Evolutionary conservation across 2,329 filamentous ascomycete species (phyloP), one percentile per base, ranked within the genome.

Genomic region (Ceratocystis diversiconidia): DNA sequence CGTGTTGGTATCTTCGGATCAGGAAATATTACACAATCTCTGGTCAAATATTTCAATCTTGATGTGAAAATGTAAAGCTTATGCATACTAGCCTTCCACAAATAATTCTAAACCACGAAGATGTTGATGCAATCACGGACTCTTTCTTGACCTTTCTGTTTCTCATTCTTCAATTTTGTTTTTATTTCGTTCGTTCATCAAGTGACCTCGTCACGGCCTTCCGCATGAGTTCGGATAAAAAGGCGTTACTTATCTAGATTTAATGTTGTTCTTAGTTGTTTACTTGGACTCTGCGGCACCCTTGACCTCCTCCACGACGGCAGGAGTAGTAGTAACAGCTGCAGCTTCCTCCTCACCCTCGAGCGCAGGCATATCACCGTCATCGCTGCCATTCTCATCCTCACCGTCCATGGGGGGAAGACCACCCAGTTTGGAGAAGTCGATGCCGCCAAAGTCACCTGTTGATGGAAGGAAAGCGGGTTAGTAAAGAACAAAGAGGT

Each of bases 371-470:
- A 95, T 91, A 3, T 90, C 88, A 63, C 90, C 87, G 46, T 85
- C 83, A 1, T 86, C 84, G 2, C 82, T 82, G 10, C 82, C 82
- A 1, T 80, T 79, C 25, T 80, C 79, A 5, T 79, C 79, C 5
- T 77, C 77, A 0, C 76, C 76, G 1, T 74, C 78, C 30, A 80
- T 68, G 32, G 50, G 66, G 41, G 69, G 69, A 3, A 57, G 78
- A 60, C 74, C 77, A 69, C 86, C 87, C 69, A 95, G 86, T 82
- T 95, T 95, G 72, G 89, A 94, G 85, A 95, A 95, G 78, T 95
- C 91, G 74, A 96, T 94, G 72, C 89, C 89, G 72, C 88, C 85
- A 70, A 94, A 90, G 76, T 90, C 89, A 70, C 85, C 85, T 62
- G 55, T 41, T n/a, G 30, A 25, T 52, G 48, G 48, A 10, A 52